Evolutionary conservation across 140 eudicot genomes (phyloP).

Genomic region (Bidens hawaiensis): DNA sequence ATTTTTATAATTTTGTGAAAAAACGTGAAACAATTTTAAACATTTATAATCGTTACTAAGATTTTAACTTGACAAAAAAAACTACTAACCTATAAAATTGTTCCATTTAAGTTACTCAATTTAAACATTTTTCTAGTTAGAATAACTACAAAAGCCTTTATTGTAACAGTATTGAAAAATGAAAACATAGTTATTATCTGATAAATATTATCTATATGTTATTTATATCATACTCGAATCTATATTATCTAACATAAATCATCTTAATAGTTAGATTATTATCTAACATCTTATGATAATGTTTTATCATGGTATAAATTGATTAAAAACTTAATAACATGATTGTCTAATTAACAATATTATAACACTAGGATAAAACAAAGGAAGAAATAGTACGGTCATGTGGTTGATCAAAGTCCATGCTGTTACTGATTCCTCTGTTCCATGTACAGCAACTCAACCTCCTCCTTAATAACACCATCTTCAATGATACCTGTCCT

Average conservation of each 20-base stretch:
- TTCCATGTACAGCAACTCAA: conserved; percentile 75
- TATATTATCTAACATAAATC: background rate
- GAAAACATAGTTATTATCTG: no score
- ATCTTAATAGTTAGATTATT: background rate
- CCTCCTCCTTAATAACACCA: conserved; percentile 14
- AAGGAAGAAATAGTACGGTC: conserved; percentile 19
- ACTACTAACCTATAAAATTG: no score
- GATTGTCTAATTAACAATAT: background rate
- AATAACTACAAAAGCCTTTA: no score
- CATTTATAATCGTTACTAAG: no score
- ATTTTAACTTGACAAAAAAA: no score
- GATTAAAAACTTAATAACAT: background rate
- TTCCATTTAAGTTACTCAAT: no score
- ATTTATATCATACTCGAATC: background rate
- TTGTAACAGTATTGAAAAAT: no score
- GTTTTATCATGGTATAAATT: background rate
- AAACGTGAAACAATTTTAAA: no score
- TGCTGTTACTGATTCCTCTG: conserved; percentile 45
- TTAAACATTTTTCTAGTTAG: no score
- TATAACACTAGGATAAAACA: background rate
- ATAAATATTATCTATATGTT: background rate
- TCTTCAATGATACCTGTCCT: conserved; percentile 3
- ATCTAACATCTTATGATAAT: background rate
- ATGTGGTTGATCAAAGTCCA: conserved; percentile 76
- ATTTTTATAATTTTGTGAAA: no score